phyloP scores from a whole-genome alignment of 345 rosid genomes.

The Rubroshorea leprosula region DNA sequence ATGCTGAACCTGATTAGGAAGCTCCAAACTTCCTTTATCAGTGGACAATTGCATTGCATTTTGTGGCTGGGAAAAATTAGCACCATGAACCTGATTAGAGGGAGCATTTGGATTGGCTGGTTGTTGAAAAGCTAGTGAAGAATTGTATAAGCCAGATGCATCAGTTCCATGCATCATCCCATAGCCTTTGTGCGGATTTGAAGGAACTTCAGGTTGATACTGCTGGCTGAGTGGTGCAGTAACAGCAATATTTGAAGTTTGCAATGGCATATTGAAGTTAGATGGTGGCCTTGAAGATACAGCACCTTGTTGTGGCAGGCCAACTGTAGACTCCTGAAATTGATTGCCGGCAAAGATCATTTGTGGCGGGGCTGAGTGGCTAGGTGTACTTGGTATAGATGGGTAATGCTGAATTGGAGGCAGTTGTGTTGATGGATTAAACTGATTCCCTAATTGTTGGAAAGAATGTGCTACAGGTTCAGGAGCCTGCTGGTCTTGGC shows the following conservation, averaged over 20 bases:
- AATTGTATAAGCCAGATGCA: slow-evolving; percentile 33
- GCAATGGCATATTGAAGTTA: slow-evolving; percentile 38
- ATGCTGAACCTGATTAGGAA: slow-evolving; percentile 47
- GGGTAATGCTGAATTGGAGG: slow-evolving; percentile 43
- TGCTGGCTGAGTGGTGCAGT: slow-evolving; percentile 52
- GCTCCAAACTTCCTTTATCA: slow-evolving; percentile 39
- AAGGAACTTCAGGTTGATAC: slow-evolving; percentile 47
- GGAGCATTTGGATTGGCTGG: slow-evolving; percentile 27
- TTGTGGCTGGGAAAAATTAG: slow-evolving; percentile 43
- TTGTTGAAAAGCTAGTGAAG: slow-evolving; percentile 39
- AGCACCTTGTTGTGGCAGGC: slow-evolving; percentile 42
- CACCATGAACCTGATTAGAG: slow-evolving; percentile 44
- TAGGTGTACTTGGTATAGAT: slow-evolving; percentile 29
- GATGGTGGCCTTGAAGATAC: slow-evolving; percentile 32
- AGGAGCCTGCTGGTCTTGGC: slow-evolving; percentile 31
- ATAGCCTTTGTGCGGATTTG: slow-evolving; percentile 35
- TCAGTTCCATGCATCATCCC: slow-evolving; percentile 40
- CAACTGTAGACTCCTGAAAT: slow-evolving; percentile 41
- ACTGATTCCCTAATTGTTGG: slow-evolving; percentile 49
- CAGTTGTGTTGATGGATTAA: slow-evolving; percentile 36
- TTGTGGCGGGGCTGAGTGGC: slow-evolving; percentile 41
- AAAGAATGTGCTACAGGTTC: slow-evolving; percentile 35
- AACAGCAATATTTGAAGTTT: slow-evolving; percentile 46
- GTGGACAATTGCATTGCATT: slow-evolving; percentile 32
- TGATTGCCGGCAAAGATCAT: slow-evolving; percentile 34